phyloP scores from a whole-genome alignment of 1,284 basidiomycete genomes.

The Leucoagaricus sp. region DNA sequence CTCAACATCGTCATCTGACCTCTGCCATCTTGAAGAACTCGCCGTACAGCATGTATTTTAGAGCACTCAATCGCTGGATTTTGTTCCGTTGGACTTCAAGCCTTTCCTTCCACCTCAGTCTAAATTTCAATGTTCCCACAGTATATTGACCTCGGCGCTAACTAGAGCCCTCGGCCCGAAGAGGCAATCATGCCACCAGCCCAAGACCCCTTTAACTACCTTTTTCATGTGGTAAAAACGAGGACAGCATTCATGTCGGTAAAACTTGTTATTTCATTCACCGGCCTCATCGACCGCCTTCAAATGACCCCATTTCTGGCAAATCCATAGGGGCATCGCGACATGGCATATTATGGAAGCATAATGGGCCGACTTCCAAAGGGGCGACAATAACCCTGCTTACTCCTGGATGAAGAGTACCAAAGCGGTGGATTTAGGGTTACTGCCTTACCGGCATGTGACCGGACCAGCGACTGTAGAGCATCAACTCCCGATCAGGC shows the following conservation, averaged over 20 bases:
- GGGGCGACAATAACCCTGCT: too few species aligned
- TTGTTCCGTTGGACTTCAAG: not conserved
- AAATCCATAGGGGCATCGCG: not conserved
- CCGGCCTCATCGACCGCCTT: not conserved
- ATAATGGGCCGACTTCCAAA: too few species aligned
- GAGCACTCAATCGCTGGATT: not conserved
- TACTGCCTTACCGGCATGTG: not conserved
- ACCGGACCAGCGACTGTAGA: not conserved
- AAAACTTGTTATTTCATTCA: not conserved
- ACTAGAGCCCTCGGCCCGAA: not conserved
- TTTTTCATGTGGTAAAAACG: slow-evolving; percentile 8
- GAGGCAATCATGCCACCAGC: not conserved
- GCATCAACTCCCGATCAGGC: not conserved
- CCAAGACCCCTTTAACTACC: not conserved
- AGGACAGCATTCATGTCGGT: not conserved
- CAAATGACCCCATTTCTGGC: not conserved
- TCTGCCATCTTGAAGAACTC: not conserved
- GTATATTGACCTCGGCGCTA: not conserved
- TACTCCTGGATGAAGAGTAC: not conserved
- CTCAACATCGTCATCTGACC: not conserved
- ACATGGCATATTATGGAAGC: not conserved
- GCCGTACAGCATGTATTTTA: not conserved
- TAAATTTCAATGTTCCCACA: not conserved
- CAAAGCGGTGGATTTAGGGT: not conserved
- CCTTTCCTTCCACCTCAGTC: too few species aligned